phyloP scores from a whole-genome alignment of 345 rosid species.

The Eucalyptus sp. region DNA sequence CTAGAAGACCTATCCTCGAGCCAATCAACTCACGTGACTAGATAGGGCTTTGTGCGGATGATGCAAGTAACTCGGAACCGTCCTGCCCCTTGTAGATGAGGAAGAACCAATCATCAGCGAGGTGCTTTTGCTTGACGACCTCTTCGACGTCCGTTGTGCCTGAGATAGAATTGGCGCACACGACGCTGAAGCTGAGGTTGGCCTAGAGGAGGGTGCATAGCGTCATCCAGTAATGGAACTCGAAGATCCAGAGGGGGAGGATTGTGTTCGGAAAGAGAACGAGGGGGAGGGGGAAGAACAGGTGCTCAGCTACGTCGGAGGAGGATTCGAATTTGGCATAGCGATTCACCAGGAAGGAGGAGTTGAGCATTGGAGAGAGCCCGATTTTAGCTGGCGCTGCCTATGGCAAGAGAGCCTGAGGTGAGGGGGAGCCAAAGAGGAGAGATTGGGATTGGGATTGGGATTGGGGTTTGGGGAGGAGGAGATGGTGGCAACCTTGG shows the following conservation, averaged over 20 bases:
- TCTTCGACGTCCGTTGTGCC: conserved; percentile 69
- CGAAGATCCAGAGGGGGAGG: conserved; percentile 92
- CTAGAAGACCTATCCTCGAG: conserved; percentile 84
- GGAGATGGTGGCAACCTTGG: neutral
- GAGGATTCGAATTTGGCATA: conserved; percentile 27
- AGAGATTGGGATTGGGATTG: neutral
- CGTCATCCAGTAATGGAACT: conserved; percentile 65
- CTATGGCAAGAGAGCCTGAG: neutral
- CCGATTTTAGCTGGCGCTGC: neutral
- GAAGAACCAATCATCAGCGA: conserved; percentile 68
- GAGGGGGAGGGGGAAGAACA: conserved; percentile 60
- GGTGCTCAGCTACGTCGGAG: conserved; percentile 58
- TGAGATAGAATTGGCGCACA: conserved; percentile 55
- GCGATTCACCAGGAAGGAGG: conserved; percentile 11
- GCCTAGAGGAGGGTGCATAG: conserved; percentile 73
- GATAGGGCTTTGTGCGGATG: conserved; percentile 76
- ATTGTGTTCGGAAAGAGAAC: conserved; percentile 85
- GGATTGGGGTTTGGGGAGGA: neutral
- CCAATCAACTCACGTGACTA: conserved; percentile 72
- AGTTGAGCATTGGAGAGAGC: neutral
- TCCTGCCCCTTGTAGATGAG: conserved; percentile 83
- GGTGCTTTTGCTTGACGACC: conserved; percentile 79
- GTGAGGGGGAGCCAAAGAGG: neutral
- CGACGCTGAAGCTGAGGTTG: conserved; percentile 78
- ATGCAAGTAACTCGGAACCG: conserved; percentile 60